These are phyloP conservation scores for Nosema muscidifuracis DNA, from an alignment of 371 early-diverging fungal genomes.

Conservation along the genomic window DNA sequence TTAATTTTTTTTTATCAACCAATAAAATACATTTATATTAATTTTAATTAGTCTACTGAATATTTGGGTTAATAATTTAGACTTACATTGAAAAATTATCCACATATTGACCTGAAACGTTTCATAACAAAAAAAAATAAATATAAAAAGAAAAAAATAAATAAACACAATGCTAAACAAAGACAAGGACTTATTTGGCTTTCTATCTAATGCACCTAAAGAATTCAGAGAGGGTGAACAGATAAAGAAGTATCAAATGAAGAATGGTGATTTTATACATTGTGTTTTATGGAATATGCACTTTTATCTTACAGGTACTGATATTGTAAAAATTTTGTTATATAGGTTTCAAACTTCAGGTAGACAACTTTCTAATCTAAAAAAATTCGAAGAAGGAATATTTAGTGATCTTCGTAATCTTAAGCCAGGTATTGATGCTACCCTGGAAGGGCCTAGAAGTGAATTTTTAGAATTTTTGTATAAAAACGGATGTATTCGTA, in stretches of 20 bases:
- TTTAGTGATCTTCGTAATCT: slow-evolving; percentile 89
- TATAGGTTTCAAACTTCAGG: slow-evolving; percentile 82
- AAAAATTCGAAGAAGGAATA: slow-evolving; percentile 98
- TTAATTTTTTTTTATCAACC: too few relatives aligned
- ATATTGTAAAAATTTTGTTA: slow-evolving; percentile 85
- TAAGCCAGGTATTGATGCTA: slow-evolving; percentile 90
- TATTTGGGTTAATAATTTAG: too few relatives aligned
- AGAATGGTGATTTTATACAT: slow-evolving; percentile 64
- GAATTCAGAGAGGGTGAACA: slow-evolving; percentile 62
- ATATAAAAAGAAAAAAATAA: slow-evolving; percentile 47
- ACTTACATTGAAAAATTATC: too few relatives aligned
- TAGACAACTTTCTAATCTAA: slow-evolving; percentile 75
- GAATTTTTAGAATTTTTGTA: slow-evolving; percentile 90
- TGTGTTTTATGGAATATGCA: slow-evolving; percentile 64
- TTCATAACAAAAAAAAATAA: slow-evolving; percentile 23
- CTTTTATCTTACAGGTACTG: slow-evolving; percentile 74
- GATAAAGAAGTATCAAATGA: slow-evolving; percentile 63
- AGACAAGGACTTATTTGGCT: slow-evolving; percentile 63
- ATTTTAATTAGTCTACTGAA: too few relatives aligned
- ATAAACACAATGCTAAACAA: slow-evolving; percentile 53
- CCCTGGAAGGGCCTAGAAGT: slow-evolving; percentile 84
- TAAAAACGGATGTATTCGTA: slow-evolving; percentile 91
- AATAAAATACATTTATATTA: too few relatives aligned
- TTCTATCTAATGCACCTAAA: slow-evolving; percentile 63
- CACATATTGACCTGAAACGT: slow-evolving; percentile 16